Percentiles rank a stretch among this genome's conserved stretches.
Conservation (phyloP, 2,329 filamentous ascomycete genomes). For the Aplosporella prunicola region DNA sequence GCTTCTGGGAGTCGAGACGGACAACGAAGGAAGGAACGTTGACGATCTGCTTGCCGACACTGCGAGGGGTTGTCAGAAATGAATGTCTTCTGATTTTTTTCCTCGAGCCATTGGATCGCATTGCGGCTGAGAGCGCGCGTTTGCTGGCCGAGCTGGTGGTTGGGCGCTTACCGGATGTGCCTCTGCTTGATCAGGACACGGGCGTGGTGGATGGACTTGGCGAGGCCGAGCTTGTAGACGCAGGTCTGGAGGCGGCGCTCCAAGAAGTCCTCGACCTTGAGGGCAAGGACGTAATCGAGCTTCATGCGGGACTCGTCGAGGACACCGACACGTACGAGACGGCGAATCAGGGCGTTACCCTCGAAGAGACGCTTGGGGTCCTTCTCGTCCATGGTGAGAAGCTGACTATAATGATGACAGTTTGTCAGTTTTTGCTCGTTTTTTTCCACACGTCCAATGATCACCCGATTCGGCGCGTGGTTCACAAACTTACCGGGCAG, state of each 20-base stretch:
- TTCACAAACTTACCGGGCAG: constrained; percentile 70
- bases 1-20: constrained; percentile 99
- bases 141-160: constrained; percentile 92
- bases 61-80: constrained; percentile 18
- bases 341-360: constrained; percentile 99
- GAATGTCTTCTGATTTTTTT: too few species aligned
- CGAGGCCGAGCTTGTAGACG: constrained; percentile 99
- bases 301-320: constrained; percentile 99
- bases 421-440: constrained; percentile 2
- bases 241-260: constrained; percentile 99
- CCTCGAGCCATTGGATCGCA: constrained; percentile 8
- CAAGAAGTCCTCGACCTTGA: constrained; percentile 99
- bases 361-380: constrained; percentile 99
- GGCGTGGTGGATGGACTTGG: constrained; percentile 99
- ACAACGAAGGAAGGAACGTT: constrained; percentile 99
- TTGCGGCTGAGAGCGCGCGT: constrained; percentile 12
- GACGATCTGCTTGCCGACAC: constrained; percentile 99
- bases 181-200: constrained; percentile 99
- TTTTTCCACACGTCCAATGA: neutral
- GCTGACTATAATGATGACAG: constrained; percentile 58
- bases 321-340: constrained; percentile 98
- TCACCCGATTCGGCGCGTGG: too few species aligned
- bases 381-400: constrained; percentile 99
- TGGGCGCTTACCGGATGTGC: constrained; percentile 68
- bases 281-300: constrained; percentile 99